phyloP scores from a whole-genome alignment of 2,329 filamentous ascomycete species.

The Fusarium newnesense region DNA sequence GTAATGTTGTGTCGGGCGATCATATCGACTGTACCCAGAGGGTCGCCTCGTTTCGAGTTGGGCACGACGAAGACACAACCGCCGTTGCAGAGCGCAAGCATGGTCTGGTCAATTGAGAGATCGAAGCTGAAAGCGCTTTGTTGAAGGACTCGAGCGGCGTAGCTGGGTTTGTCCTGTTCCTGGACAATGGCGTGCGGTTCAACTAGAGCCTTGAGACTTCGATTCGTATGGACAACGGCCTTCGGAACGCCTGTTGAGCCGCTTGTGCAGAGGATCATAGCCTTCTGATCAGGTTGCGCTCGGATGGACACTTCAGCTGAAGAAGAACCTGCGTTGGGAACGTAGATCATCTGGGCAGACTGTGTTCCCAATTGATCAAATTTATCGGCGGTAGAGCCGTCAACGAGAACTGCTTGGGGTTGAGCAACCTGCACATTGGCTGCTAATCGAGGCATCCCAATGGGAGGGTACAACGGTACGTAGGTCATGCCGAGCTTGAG shows the following conservation, averaged over 20 bases:
- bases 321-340: neutral
- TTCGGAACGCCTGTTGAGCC: constrained; percentile 22
- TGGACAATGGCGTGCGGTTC: constrained; percentile 4
- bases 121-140: constrained; percentile 29
- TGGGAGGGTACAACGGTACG: constrained; percentile 11
- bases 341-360: neutral
- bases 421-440: constrained; percentile 5
- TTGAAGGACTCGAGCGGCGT: constrained; percentile 7
- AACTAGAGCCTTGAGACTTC: neutral
- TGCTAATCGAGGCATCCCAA: neutral
- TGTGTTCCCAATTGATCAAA: neutral
- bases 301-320: neutral
- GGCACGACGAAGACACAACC: constrained; percentile 9
- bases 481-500: constrained; percentile 10
- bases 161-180: neutral
- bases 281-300: neutral
- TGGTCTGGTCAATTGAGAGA: constrained; percentile 14
- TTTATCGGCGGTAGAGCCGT: neutral
- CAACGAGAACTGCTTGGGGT: constrained; percentile 7
- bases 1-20: constrained; percentile 11
- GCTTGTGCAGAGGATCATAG: constrained; percentile 22
- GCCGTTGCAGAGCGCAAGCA: constrained; percentile 12
- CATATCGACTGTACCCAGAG: constrained; percentile 4
- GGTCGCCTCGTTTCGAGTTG: neutral
- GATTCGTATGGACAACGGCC: neutral